These are phyloP conservation scores for Pseudoscleropodium purum DNA, from an alignment of 225 moss, liverwort and hornwort species.

Conservation along the genomic window DNA sequence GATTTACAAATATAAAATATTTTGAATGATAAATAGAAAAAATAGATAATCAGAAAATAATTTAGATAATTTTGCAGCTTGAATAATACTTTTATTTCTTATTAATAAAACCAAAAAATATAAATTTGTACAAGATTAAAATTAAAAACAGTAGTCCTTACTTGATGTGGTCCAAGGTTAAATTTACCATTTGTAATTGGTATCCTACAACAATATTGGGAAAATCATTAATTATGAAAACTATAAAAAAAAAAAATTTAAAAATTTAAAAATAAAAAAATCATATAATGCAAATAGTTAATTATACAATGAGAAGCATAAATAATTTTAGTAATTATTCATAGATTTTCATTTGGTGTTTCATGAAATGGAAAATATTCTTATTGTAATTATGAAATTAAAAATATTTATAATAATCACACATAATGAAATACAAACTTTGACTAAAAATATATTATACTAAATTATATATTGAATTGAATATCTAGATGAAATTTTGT, in stretches of 20 bases:
- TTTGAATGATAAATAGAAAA: neutral
- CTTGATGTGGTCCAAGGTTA: neutral
- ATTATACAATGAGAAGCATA: no score
- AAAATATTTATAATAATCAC: neutral
- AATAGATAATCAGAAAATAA: no score
- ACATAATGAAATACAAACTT: neutral
- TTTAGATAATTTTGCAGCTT: neutral
- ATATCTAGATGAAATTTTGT: neutral
- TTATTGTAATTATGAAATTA: neutral
- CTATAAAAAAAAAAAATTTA: no score
- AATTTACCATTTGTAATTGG: slow-evolving; percentile 11
- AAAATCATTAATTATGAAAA: neutral
- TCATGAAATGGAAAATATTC: no score
- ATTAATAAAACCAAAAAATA: no score
- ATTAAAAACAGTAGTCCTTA: neutral
- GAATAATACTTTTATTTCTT: neutral
- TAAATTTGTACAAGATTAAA: fast-evolving
- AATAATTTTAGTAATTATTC: no score
- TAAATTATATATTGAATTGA: no score
- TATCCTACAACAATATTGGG: neutral
- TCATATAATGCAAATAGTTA: neutral
- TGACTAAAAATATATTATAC: no score
- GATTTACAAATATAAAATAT: neutral
- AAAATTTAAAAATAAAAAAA: no score
- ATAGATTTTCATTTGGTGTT: neutral